These are phyloP conservation scores for Geum urbanum DNA, from an alignment of 306 rosid genomes.

Conservation along the genomic window DNA sequence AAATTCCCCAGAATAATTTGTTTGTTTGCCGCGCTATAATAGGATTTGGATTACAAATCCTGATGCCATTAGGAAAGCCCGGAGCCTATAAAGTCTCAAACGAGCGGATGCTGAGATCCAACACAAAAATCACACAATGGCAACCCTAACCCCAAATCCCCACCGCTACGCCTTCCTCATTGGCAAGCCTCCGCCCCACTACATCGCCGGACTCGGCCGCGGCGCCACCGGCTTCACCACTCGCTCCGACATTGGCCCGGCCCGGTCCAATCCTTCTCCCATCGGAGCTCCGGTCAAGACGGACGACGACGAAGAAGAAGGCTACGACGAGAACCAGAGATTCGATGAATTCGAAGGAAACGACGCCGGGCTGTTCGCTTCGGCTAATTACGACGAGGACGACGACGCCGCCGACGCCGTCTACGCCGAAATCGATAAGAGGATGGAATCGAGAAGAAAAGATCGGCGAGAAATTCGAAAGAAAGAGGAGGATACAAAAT, in stretches of 20 bases:
- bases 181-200: constrained; percentile 73
- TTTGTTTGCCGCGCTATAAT: too few relatives aligned
- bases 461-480: constrained; percentile 68
- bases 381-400: constrained; percentile 70
- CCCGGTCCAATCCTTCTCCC: constrained; percentile 64
- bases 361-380: constrained; percentile 70
- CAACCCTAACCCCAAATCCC: constrained; percentile 33
- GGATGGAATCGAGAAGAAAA: constrained; percentile 84
- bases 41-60: too few relatives aligned
- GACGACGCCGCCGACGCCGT: constrained; percentile 81
- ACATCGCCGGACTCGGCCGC: constrained; percentile 82
- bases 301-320: constrained; percentile 57
- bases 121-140: too few relatives aligned
- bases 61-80: too few relatives aligned
- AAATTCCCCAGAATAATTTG: too few relatives aligned
- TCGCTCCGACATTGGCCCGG: constrained; percentile 79
- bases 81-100: too few relatives aligned
- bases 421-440: constrained; percentile 72
- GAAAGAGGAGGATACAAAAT: constrained; percentile 77
- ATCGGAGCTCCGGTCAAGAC: constrained; percentile 41
- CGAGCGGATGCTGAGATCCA: too few relatives aligned
- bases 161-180: constrained; percentile 61
- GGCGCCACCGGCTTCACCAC: constrained; percentile 90
- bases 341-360: constrained; percentile 84
- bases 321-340: constrained; percentile 75